A percentile compares a stretch with the other conserved stretches of the same genome.
phyloP scores from a whole-genome alignment of 78 protist species.

The Isochrysis galbana region DNA sequence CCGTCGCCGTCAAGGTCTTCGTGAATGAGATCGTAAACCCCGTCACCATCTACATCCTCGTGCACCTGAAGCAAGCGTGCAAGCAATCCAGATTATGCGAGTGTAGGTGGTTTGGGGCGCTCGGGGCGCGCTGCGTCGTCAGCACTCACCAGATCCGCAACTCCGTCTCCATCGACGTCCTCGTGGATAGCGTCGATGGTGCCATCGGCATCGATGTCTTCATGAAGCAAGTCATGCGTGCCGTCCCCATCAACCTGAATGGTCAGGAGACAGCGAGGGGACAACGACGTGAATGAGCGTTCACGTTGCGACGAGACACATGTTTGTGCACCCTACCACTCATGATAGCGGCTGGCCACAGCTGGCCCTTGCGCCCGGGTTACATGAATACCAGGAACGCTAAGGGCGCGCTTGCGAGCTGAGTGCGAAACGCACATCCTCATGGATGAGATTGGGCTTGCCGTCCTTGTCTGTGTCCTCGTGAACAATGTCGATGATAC shows the following conservation, averaged over 20 bases:
- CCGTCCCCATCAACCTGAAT: slow-evolving; percentile 22
- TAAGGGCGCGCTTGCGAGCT: no score
- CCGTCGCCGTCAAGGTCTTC: slow-evolving; percentile 34
- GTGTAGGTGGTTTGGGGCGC: no score
- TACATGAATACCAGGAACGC: no score
- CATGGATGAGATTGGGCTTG: background rate
- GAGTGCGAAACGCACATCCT: background rate
- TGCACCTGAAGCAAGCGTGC: background rate
- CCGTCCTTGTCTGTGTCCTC: slow-evolving; percentile 11
- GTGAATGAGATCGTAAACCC: slow-evolving; percentile 20
- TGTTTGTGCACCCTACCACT: no score
- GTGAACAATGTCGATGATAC: background rate
- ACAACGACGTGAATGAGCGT: no score
- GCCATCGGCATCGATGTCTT: slow-evolving; percentile 6
- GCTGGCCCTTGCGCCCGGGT: no score
- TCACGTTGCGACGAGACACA: no score
- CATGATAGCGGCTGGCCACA: no score
- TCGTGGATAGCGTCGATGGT: slow-evolving; percentile 16
- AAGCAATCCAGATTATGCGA: background rate
- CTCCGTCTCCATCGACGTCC: background rate
- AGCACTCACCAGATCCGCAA: background rate
- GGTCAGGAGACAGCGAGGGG: no score
- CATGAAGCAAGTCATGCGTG: background rate
- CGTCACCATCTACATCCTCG: slow-evolving; percentile 14
- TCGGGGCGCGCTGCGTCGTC: no score